phyloP scores from a whole-genome alignment of 192 early-diverging fungal species.

The Rhizoclosmatium globosum region DNA sequence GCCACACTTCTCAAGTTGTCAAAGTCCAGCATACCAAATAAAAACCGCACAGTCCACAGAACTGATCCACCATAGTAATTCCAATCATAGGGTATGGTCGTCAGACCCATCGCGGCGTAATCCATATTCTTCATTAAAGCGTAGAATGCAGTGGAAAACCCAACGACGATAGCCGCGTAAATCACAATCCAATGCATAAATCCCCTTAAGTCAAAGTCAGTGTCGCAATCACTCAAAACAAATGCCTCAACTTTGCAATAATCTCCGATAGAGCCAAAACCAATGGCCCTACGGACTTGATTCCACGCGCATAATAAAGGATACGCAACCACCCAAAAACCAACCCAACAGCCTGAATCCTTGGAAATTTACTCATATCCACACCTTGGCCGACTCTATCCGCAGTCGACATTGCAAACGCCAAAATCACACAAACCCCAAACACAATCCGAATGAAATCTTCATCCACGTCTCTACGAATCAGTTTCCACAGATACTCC shows the following conservation, averaged over 20 bases:
- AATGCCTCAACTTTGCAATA: conserved; percentile 10
- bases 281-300: conserved; percentile 16
- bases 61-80: conserved; percentile 4
- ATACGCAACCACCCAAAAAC: conserved; percentile 18
- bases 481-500: neutral
- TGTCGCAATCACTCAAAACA: neutral
- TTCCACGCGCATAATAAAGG: conserved; percentile 16
- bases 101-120: conserved; percentile 1
- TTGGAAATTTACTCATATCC: neutral
- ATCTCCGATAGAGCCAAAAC: conserved; percentile 10
- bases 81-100: conserved; percentile 9
- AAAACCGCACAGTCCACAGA: conserved; percentile 27
- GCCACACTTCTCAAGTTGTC: conserved; percentile 2
- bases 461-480: conserved; percentile 8
- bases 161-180: conserved; percentile 9
- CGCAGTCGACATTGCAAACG: neutral
- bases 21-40: conserved; percentile 1
- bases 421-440: conserved; percentile 9
- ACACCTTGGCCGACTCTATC: neutral
- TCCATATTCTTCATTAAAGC: conserved; percentile 16
- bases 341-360: conserved; percentile 3
- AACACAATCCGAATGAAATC: conserved; percentile 2
- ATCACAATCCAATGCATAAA: conserved; percentile 24
- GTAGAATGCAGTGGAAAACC: conserved; percentile 23
- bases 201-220: conserved; percentile 14